These are phyloP conservation scores for Arthrobotrys megalospora DNA, from an alignment of 2,329 filamentous ascomycete genomes.

Conservation along the genomic window DNA sequence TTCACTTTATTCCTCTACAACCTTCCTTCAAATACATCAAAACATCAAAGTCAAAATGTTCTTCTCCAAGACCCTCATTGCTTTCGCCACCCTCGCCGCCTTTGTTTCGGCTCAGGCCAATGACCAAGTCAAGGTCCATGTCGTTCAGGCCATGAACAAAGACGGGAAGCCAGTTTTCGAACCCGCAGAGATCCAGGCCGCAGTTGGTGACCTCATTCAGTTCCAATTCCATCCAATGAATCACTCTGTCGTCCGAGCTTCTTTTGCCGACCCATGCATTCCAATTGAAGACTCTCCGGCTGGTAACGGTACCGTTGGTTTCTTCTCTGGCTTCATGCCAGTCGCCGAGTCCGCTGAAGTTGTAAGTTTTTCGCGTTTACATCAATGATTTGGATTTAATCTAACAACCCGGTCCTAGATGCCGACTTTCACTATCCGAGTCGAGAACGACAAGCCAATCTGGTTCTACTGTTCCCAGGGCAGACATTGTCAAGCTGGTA, in stretches of 20 bases:
- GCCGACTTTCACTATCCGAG: slow-evolving; percentile 77
- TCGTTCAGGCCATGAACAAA: slow-evolving; percentile 68
- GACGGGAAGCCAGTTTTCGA: slow-evolving; percentile 62
- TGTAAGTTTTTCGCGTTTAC: slow-evolving; percentile 68
- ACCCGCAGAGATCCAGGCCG: slow-evolving; percentile 61
- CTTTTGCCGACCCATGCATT: slow-evolving; percentile 79
- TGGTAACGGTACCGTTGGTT: slow-evolving; percentile 68
- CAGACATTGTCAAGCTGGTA: slow-evolving; percentile 81
- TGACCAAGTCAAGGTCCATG: slow-evolving; percentile 64
- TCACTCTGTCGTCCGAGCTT: slow-evolving; percentile 85
- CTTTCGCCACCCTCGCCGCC: slow-evolving; percentile 63
- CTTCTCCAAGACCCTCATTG: slow-evolving; percentile 63
- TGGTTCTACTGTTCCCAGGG: slow-evolving; percentile 85
- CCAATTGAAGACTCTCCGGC: slow-evolving; percentile 70
- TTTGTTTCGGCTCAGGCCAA: slow-evolving; percentile 64
- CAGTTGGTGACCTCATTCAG: slow-evolving; percentile 62
- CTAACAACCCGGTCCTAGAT: slow-evolving; percentile 57
- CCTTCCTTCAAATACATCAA: slow-evolving; percentile 27
- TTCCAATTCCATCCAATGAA: slow-evolving; percentile 69
- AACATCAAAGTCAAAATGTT: slow-evolving; percentile 65
- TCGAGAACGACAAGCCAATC: slow-evolving; percentile 79
- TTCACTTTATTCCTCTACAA: slow-evolving; percentile 12
- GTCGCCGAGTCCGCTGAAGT: slow-evolving; percentile 72
- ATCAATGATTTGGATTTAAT: background rate
- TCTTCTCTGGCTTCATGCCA: slow-evolving; percentile 79